Evolutionary conservation across 73 alveolate genomes (phyloP).

Genomic region (Loxodes magnus): DNA sequence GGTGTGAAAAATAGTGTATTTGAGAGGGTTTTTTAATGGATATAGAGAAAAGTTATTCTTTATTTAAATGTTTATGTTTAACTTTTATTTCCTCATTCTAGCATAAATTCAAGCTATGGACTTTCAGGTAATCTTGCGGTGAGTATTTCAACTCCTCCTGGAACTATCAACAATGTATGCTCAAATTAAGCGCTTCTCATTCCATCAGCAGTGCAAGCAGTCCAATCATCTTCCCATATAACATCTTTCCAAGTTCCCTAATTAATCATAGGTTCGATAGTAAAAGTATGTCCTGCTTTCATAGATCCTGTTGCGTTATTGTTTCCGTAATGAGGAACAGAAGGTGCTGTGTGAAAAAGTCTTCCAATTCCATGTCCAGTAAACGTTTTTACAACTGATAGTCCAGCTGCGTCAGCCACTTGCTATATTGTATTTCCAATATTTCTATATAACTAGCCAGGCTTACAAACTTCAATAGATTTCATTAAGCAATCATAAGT

Average conservation of each 20-base stretch:
- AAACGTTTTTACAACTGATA: slow-evolving; percentile 63
- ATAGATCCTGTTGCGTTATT: slow-evolving; percentile 87
- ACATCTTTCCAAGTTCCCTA: slow-evolving; percentile 76
- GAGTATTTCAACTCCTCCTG: slow-evolving; percentile 65
- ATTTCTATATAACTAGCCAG: slow-evolving; percentile 45
- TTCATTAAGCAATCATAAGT: slow-evolving; percentile 55
- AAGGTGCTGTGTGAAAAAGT: slow-evolving; percentile 79
- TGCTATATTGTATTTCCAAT: slow-evolving; percentile 23
- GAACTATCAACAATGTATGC: slow-evolving; percentile 83
- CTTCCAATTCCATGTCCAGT: slow-evolving; percentile 92
- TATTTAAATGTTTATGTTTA: too few species aligned
- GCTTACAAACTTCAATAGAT: slow-evolving; percentile 72
- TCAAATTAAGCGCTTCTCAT: slow-evolving; percentile 35
- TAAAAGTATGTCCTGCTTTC: slow-evolving; percentile 92
- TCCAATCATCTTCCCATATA: slow-evolving; percentile 90
- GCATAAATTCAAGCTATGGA: slow-evolving; percentile 69
- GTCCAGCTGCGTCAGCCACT: slow-evolving; percentile 44
- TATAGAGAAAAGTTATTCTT: too few species aligned
- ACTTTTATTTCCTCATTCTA: too few species aligned
- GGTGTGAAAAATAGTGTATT: too few species aligned
- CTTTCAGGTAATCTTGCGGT: slow-evolving; percentile 67
- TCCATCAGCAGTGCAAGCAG: slow-evolving; percentile 89
- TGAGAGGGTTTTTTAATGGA: too few species aligned
- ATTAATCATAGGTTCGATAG: slow-evolving; percentile 95
- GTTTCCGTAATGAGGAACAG: slow-evolving; percentile 77